A percentile compares a stretch with the other conserved stretches of the same genome.
These are phyloP conservation scores for Quillaja saponaria DNA, from an alignment of 306 rosid species.

Conservation along the genomic window DNA sequence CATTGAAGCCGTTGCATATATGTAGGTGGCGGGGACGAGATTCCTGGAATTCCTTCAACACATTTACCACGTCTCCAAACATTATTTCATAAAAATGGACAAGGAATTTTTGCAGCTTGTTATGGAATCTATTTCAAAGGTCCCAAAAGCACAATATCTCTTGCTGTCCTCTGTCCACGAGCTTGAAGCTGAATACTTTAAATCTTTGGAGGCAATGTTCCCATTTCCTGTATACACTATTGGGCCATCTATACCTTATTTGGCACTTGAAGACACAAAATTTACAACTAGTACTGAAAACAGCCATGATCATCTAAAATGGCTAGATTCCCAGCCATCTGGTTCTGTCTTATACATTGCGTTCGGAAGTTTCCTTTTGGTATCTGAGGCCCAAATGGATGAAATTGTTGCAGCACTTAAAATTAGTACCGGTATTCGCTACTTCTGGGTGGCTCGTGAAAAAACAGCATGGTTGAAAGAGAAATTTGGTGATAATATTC, in stretches of 20 bases:
- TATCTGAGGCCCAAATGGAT: constrained; percentile 48
- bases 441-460: constrained; percentile 54
- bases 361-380: constrained; percentile 54
- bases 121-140: constrained; percentile 34
- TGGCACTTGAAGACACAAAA: constrained; percentile 26
- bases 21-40: constrained; percentile 36
- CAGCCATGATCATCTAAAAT: constrained; percentile 33
- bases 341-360: constrained; percentile 59
- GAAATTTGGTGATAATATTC: constrained; percentile 31
- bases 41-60: constrained; percentile 35
- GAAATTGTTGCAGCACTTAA: constrained; percentile 45
- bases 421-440: constrained; percentile 26
- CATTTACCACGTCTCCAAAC: constrained; percentile 38
- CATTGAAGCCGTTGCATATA: background rate
- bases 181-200: constrained; percentile 41
- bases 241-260: constrained; percentile 55
- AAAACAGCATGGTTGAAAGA: constrained; percentile 39
- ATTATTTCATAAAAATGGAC: constrained; percentile 31
- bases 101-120: constrained; percentile 29
- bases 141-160: constrained; percentile 45
- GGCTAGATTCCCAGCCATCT: constrained; percentile 61
- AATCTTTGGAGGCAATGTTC: constrained; percentile 33
- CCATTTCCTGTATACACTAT: constrained; percentile 48
- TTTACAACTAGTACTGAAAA: background rate
- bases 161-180: constrained; percentile 48